Percentiles rank a stretch among this genome's conserved stretches.
Evolutionary conservation across 805 yeast genomes (phyloP).

Genomic region (Hanseniaspora jakobsenii): DNA sequence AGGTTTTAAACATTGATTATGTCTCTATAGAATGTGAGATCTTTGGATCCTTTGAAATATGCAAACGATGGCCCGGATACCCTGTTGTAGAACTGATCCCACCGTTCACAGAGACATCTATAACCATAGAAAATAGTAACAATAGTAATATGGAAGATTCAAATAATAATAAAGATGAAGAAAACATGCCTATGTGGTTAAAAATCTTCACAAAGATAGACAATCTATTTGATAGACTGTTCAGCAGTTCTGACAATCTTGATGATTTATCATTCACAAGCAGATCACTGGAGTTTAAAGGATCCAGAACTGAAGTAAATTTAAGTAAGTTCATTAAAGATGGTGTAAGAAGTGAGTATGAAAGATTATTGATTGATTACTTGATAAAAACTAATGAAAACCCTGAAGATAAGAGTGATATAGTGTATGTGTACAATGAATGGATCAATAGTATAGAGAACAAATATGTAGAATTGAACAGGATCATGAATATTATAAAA

Average conservation of each 20-base stretch:
- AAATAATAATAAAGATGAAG: not conserved
- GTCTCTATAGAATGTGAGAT: slow-evolving; percentile 28
- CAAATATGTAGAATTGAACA: not conserved
- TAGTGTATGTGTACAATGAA: not conserved
- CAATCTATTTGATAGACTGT: not conserved
- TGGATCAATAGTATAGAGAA: slow-evolving; percentile 2
- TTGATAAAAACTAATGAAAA: not conserved
- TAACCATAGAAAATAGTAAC: not conserved
- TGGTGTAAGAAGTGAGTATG: slow-evolving; percentile 6
- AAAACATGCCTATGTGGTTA: slow-evolving; percentile 6
- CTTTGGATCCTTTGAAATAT: slow-evolving; percentile 24
- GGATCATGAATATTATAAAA: not conserved
- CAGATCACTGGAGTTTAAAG: slow-evolving; percentile 7
- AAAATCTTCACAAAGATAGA: slow-evolving; percentile 12
- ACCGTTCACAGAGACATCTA: slow-evolving; percentile 24
- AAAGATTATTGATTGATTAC: slow-evolving; percentile 14
- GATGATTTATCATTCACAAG: slow-evolving; percentile 9
- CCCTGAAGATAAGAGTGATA: not conserved
- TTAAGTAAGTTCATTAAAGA: slow-evolving; percentile 2
- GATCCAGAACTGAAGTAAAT: slow-evolving; percentile 9
- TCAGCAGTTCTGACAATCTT: not conserved
- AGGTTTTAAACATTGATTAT: slow-evolving; percentile 21
- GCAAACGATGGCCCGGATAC: slow-evolving; percentile 36
- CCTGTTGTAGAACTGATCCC: slow-evolving; percentile 53
- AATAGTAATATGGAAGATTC: not conserved